These are phyloP conservation scores for Fraxinus dipetala DNA, from an alignment of 305 asterid species.

Conservation along the genomic window DNA sequence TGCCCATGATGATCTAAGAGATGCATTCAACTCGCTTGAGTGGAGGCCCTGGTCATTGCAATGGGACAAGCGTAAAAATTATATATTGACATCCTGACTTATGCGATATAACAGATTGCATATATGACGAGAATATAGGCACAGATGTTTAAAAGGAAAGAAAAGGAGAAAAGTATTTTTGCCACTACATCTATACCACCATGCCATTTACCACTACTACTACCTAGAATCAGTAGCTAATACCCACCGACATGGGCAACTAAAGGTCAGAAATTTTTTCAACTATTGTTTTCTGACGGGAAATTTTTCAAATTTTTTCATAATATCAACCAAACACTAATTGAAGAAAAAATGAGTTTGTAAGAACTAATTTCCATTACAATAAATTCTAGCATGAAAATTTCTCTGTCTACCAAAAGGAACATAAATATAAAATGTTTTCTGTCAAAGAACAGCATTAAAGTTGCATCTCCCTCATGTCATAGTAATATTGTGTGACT, in stretches of 20 bases:
- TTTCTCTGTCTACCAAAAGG: constrained; percentile 5
- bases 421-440: not conserved
- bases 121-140: not conserved
- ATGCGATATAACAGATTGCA: constrained; percentile 9
- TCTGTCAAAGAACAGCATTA: not conserved
- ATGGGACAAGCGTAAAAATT: constrained; percentile 17
- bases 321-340: constrained; percentile 6
- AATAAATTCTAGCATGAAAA: not conserved
- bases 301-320: constrained; percentile 1
- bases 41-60: constrained; percentile 55
- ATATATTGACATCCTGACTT: constrained; percentile 10
- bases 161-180: not conserved
- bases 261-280: not conserved
- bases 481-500: not conserved
- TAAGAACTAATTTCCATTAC: not conserved
- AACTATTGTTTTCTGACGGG: not conserved
- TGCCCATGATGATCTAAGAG: constrained; percentile 72
- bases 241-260: not conserved
- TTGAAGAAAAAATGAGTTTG: not conserved
- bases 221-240: not conserved
- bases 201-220: constrained; percentile 12
- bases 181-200: constrained; percentile 10
- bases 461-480: not conserved
- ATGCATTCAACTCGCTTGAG: constrained; percentile 61
- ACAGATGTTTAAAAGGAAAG: not conserved